Evolutionary conservation across 1,284 basidiomycete genomes (phyloP).

Genomic region (Calocybe gambosa): DNA sequence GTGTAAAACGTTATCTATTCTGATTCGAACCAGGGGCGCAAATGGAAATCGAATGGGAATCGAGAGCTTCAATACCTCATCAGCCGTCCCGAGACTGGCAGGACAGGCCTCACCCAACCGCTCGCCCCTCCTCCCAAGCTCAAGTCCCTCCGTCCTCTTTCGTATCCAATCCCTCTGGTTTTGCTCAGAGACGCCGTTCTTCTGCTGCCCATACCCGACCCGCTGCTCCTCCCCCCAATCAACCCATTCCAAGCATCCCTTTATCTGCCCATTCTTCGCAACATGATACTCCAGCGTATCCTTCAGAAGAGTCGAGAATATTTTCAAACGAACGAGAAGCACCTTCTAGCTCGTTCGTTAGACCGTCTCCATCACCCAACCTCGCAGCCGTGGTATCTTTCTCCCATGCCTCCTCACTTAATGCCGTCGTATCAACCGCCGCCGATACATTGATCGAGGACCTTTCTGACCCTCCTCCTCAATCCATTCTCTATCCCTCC

Average conservation of each 20-base stretch:
- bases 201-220: conserved; percentile 57
- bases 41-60: conserved; percentile 54
- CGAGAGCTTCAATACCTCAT: conserved; percentile 30
- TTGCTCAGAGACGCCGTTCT: conserved; percentile 56
- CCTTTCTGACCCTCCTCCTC: conserved; percentile 53
- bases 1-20: conserved; percentile 1
- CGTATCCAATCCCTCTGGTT: conserved; percentile 21
- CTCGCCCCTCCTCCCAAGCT: conserved; percentile 32
- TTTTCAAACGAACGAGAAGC: conserved; percentile 25
- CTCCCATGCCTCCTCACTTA: conserved; percentile 41
- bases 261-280: conserved; percentile 8
- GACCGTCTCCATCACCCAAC: conserved; percentile 48
- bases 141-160: conserved; percentile 30
- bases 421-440: conserved; percentile 16
- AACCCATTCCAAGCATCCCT: conserved; percentile 64
- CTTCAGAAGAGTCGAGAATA: conserved; percentile 13
- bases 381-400: conserved; percentile 55
- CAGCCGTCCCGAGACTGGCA: conserved; percentile 44
- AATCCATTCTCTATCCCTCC: conserved; percentile 38
- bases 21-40: not conserved
- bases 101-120: conserved; percentile 26
- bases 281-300: conserved; percentile 19
- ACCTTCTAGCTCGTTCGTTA: conserved; percentile 35
- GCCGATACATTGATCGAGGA: conserved; percentile 39
- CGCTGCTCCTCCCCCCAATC: conserved; percentile 64